A percentile compares a stretch with the other conserved stretches of the same genome.
Evolutionary conservation across 2,329 filamentous ascomycete species (phyloP).

Genomic region (Neonectria magnoliae): DNA sequence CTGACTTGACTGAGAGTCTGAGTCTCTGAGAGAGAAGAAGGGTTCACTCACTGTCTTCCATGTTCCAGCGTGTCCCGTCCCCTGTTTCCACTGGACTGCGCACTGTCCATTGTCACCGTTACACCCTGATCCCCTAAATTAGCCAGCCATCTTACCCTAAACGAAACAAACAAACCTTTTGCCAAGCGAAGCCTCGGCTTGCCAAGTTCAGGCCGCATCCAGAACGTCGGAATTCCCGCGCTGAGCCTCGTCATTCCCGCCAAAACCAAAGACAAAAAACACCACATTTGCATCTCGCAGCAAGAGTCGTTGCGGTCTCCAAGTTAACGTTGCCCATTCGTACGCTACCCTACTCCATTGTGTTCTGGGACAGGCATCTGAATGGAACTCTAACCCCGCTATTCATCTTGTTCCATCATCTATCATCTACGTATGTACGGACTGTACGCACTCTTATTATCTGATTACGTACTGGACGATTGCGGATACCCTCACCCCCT

Average conservation of each 20-base stretch:
- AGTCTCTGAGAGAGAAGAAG: no score
- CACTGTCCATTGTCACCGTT: background rate
- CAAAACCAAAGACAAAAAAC: background rate
- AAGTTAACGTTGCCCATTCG: no score
- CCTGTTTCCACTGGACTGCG: background rate
- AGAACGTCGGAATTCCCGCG: conserved; percentile 31
- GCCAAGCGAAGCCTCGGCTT: conserved; percentile 35
- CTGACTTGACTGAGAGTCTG: background rate
- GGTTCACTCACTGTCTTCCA: background rate
- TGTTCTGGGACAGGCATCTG: conserved; percentile 6
- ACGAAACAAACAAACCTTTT: background rate
- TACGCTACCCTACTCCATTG: background rate
- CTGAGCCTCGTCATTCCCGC: conserved; percentile 14
- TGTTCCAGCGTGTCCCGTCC: background rate
- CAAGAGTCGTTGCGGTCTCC: background rate
- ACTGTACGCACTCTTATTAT: no score
- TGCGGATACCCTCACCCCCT: conserved; percentile 17
- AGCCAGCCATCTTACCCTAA: no score
- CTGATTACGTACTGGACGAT: background rate
- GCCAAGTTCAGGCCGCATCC: conserved; percentile 19
- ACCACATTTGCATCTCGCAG: background rate
- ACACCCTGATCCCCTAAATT: background rate
- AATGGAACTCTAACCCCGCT: conserved; percentile 21
- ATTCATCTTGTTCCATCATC: background rate
- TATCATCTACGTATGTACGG: no score